Base-by-base conservation (phyloP, 306 rosid species). In the Sechiopsis laciniata region DNA sequence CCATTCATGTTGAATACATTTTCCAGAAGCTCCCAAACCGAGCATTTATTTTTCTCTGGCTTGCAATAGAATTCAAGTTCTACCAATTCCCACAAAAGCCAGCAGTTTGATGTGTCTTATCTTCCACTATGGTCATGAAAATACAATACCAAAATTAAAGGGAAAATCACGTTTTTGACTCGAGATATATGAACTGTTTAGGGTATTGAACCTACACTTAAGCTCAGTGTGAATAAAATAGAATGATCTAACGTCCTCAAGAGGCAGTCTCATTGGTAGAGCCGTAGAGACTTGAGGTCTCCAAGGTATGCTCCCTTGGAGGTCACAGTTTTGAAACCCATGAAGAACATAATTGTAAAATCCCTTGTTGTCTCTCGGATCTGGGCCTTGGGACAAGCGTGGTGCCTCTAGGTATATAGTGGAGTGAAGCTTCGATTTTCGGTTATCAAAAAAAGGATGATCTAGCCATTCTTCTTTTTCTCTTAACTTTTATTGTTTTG, bases 81-180 rank as follows among this genome's bases (percentile, higher is more conserved):
- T 10, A 40, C 11, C 55, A 19, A 42, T 42, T 66, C 55, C 32
- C 32, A 19, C 32, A 17, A 42, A 42, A 40, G 16, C 35, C 35
- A 19, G 72, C 17, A 66, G 50, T 66, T 65, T 40, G 72, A 19
- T 17, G 55, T 42, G 55, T 66, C 24, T 53, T 66, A 11, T 42
- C 10, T 65, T 20, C 53, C 51, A 16, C 22, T 19, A 26, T 19
- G 19, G 42, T 7, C n/a, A 66, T 42, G 52, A 66, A 66, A 66
- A 29, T 29, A 29, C 54, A 10, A 66, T 46, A 42, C 21, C 46
- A 53, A 42, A 17, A 17, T 17, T 66, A 8, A 17, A 66, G 45
- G 15, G 29, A 3, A 19, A 6, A 42, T 10, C n/a, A 66, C 11
- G 19, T 9, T 16, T 42, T 42, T 11, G 0, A 19, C 72, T 21